Conservation (phyloP, 306 rosid species). For the Medicago truncatula region DNA sequence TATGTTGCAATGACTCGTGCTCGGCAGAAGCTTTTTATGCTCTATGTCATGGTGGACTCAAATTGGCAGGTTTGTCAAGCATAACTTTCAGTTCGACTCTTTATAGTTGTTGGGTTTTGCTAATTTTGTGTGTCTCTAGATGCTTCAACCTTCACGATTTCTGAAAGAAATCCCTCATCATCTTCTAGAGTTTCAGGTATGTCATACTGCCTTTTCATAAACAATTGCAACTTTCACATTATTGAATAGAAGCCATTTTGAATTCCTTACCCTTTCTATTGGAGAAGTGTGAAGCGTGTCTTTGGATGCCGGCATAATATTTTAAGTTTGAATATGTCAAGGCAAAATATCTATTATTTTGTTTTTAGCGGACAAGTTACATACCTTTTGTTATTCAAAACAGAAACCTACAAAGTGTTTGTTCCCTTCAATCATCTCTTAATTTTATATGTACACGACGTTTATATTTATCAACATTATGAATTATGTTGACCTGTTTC, state of each 20-base stretch:
- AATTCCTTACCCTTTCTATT: conserved; percentile 13
- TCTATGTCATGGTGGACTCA: conserved; percentile 74
- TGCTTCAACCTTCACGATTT: conserved; percentile 94
- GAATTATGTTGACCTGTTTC: conserved; percentile 2
- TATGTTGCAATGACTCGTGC: conserved; percentile 99
- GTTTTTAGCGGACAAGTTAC: too few species aligned
- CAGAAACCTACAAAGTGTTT: not conserved
- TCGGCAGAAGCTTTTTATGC: conserved; percentile 71
- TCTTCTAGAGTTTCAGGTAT: conserved; percentile 84
- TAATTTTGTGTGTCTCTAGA: conserved; percentile 54
- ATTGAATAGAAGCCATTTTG: conserved; percentile 7
- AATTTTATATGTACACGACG: not conserved
- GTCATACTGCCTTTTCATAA: conserved; percentile 37
- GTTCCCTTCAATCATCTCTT: conserved; percentile 2
- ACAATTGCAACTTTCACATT: conserved; percentile 15
- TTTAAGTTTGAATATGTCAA: too few species aligned
- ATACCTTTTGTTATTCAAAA: too few species aligned
- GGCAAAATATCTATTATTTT: too few species aligned
- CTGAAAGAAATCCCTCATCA: conserved; percentile 86
- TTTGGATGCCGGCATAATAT: too few species aligned
- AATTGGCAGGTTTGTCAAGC: conserved; percentile 78
- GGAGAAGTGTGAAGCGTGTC: too few species aligned
- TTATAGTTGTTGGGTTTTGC: conserved; percentile 1
- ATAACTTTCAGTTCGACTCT: not conserved
- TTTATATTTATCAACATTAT: not conserved